These are phyloP conservation scores for Rhodotorula diobovata DNA, from an alignment of 768 basidiomycete species.

Conservation along the genomic window DNA sequence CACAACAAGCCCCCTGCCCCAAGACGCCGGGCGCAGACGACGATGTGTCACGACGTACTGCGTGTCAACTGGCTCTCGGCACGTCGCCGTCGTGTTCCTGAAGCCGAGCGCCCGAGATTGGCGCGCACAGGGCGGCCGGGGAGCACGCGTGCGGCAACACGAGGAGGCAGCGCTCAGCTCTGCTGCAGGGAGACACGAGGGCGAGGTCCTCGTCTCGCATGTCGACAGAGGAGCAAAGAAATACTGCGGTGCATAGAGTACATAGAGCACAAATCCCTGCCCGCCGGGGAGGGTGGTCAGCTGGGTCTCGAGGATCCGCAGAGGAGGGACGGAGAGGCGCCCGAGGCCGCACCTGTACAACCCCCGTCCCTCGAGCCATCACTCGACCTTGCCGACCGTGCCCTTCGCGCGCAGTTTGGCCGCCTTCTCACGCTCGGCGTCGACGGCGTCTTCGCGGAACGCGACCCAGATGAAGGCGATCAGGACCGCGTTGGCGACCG, in stretches of 20 bases:
- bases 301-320: not conserved
- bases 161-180: no score
- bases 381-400: not conserved
- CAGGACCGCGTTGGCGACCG: slow-evolving; percentile 49
- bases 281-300: not conserved
- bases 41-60: no score
- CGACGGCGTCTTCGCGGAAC: slow-evolving; percentile 46
- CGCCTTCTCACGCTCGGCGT: slow-evolving; percentile 3
- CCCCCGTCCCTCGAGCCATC: not conserved
- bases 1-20: no score
- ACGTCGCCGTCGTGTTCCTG: no score
- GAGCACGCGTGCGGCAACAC: no score
- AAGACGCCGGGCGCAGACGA: no score
- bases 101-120: no score
- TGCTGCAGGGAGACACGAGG: no score
- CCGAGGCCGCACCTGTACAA: slow-evolving; percentile 1
- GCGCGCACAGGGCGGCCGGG: no score
- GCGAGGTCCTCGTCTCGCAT: no score
- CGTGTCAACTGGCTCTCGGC: no score
- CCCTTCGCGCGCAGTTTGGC: not conserved
- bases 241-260: not conserved
- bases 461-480: slow-evolving; percentile 49
- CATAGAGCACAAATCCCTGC: not conserved
- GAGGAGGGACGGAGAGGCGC: not conserved
- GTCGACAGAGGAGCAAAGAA: no score